Evolutionary conservation across 805 yeast genomes (phyloP), one percentile per base, ranked within the genome.

Genomic region (Zygosaccharomyces siamensis): DNA sequence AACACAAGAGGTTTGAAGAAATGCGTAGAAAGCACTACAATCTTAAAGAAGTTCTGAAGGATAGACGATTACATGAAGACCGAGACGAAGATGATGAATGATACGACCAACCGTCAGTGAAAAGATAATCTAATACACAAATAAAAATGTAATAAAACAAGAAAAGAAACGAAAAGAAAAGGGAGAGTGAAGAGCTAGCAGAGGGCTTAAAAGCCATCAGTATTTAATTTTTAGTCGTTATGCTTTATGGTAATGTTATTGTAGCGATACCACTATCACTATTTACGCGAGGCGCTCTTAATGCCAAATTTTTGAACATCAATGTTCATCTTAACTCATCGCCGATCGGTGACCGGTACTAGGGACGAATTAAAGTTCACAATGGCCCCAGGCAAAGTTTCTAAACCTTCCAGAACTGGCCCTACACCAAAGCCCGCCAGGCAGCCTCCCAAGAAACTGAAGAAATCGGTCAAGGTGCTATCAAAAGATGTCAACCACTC

Each of bases 1-100:
- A 77, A 57, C 92, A 84, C 61, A 74, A 68, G 50, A 67, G 73
- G 51, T 89, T 89, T 60, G 95, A 86, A 65, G 85, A 84, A 57
- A 73, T 81, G 77, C 79, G 96, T 62, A 88, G 86, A 61, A 71
- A 77, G 49, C 96, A 89, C 67, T 89, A 89, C 65, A 87, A 84
- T 59, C 73, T 83, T 36, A 72, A 70, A 39, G 72, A 72, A 33
- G 72, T 72, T 0, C 60, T 75, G 35, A 67, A 64, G 27, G 56
- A 61, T 21, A 58, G 46, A 40, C 48, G 52, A 8, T 31, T 45
- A 11, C 50, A 46, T 7, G 52, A 43, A 31, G 57, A 50, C 1
- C 64, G 59, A 2, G 64, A 63, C 32, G 69, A 68, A 5, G 70
- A 64, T 26, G 31, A 26, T 11, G 30, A 39, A 26, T 24, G 7